Evolutionary conservation across 2,329 filamentous ascomycete genomes (phyloP), one percentile per base, ranked within the genome.

Genomic region (Xylariaceae sp.): DNA sequence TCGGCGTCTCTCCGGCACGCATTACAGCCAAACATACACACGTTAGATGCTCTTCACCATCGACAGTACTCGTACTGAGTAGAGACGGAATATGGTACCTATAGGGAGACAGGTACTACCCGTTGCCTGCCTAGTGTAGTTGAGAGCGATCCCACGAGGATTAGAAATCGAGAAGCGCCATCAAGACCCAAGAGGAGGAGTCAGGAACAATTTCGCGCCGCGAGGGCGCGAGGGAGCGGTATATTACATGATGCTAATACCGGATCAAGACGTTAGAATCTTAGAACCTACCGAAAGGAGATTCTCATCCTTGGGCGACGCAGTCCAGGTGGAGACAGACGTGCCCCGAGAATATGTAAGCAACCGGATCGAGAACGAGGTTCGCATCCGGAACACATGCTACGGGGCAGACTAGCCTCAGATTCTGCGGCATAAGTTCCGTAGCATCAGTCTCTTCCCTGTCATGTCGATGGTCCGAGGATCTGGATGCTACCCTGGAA

Each of bases 81-180:
- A 13, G 2, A 42, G 5, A 10, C 13, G 13, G 37, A 42, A 42
- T 13, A 13, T 11, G 13, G 13, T 18, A 18, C 17, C 17, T 10
- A 42, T 9, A 42, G 13, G 13, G 4, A 42, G 37, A 42, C 9
- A 42, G 13, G 13, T 3, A 11, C 13, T 3, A 42, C 7, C 37
- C 37, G 13, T 42, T 42, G 9, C 37, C 37, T 9, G 37, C 13
- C 37, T 13, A 42, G 11, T 44, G 5, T 6, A n/a, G 1, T 4
- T 39, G 34, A 39, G 51, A 18, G 13, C 35, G 35, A 23, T 51
- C 9, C 44, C 15, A 58, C 37, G 39, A 45, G 17, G 23, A 13
- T 23, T 47, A 11, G 42, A 52, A 50, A 45, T 48, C 48, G 51
- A 57, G 60, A 55, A 50, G 17, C 60, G 23, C 56, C 53, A 45